Evolutionary conservation across 495 filamentous ascomycete genomes (phyloP).

Genomic region (Xylaria castorea): DNA sequence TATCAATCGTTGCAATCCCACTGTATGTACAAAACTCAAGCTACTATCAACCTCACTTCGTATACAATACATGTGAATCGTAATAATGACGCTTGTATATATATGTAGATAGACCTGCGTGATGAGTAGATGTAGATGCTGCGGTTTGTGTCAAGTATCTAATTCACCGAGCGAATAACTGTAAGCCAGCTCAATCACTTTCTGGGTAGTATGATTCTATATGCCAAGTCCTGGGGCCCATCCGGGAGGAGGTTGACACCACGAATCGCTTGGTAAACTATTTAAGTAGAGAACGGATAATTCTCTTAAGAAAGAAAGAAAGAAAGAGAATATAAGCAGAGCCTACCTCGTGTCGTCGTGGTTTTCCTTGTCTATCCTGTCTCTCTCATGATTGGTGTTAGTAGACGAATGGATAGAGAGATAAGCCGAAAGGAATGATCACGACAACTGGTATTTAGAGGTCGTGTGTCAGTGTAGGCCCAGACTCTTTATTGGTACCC

Average conservation of each 20-base stretch:
- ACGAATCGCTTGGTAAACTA: background rate
- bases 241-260: background rate
- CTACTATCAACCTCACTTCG: too few species aligned
- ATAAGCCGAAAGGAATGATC: background rate
- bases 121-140: too few species aligned
- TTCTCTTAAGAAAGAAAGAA: too few species aligned
- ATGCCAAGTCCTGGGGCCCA: background rate
- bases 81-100: too few species aligned
- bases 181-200: background rate
- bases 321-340: background rate
- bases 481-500: too few species aligned
- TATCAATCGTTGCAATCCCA: too few species aligned
- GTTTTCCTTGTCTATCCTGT: background rate
- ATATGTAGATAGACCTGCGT: too few species aligned
- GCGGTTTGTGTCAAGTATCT: background rate
- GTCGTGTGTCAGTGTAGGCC: background rate
- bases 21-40: too few species aligned
- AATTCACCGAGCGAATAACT: background rate
- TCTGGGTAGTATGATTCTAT: background rate
- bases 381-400: background rate
- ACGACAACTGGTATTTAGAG: background rate
- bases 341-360: background rate
- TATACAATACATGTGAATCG: too few species aligned
- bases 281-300: too few species aligned
- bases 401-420: background rate